These are phyloP conservation scores for Pyricularia sp. DNA, from an alignment of 2,329 filamentous ascomycete species.

Conservation along the genomic window DNA sequence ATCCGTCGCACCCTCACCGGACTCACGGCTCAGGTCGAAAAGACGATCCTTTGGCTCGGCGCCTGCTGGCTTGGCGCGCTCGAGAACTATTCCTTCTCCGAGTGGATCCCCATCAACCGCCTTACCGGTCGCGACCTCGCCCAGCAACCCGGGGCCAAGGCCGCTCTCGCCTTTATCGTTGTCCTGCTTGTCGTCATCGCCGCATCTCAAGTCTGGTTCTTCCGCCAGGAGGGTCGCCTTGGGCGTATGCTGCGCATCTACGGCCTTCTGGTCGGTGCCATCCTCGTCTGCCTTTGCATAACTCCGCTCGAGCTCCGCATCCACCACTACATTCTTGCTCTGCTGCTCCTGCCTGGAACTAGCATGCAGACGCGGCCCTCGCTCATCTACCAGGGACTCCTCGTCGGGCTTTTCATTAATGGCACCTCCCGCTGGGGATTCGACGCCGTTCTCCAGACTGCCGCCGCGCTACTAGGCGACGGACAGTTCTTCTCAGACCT, in stretches of 20 bases:
- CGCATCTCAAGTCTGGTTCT: conserved; percentile 70
- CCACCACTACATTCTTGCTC: conserved; percentile 87
- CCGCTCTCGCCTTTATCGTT: conserved; percentile 72
- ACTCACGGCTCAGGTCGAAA: conserved; percentile 77
- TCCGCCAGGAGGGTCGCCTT: conserved; percentile 77
- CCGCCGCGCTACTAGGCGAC: conserved; percentile 60
- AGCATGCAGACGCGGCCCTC: conserved; percentile 78
- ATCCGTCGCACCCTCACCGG: conserved; percentile 61
- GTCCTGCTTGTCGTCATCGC: conserved; percentile 59
- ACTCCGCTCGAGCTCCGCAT: conserved; percentile 77
- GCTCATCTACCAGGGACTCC: conserved; percentile 78
- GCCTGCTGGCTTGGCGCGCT: conserved; percentile 84
- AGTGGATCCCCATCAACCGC: conserved; percentile 80
- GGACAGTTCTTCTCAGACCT: conserved; percentile 54
- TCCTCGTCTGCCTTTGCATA: conserved; percentile 61
- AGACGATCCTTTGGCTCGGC: conserved; percentile 82
- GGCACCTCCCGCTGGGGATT: conserved; percentile 93
- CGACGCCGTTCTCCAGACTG: conserved; percentile 78
- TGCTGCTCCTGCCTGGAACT: conserved; percentile 81
- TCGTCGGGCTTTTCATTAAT: conserved; percentile 89
- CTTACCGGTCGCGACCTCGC: conserved; percentile 84
- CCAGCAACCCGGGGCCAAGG: conserved; percentile 80
- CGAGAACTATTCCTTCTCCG: conserved; percentile 88
- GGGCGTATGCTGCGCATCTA: conserved; percentile 73
- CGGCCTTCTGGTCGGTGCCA: conserved; percentile 51